A percentile compares a stretch with the other conserved stretches of the same genome.
phyloP scores from a whole-genome alignment of 768 basidiomycete genomes.

The Auriscalpium orientale region DNA sequence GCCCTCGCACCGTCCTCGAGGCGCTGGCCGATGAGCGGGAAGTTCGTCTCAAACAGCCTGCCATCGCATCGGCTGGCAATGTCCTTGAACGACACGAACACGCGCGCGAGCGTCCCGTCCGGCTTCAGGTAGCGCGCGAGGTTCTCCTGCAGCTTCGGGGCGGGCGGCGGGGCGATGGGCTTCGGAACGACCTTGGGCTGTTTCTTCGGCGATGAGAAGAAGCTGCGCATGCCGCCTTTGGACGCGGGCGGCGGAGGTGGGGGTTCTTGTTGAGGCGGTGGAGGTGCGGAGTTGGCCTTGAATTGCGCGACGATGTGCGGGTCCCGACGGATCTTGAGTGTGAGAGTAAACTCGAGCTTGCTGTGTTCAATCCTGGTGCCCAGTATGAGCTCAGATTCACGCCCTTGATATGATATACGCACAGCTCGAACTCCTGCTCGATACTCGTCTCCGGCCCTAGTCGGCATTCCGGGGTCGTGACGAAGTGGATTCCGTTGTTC shows the following conservation, averaged over 20 bases:
- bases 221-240: constrained; percentile 61
- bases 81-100: constrained; percentile 85
- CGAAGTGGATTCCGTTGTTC: constrained; percentile 96
- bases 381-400: neutral
- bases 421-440: constrained; percentile 90
- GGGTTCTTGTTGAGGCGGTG: constrained; percentile 28
- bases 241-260: constrained; percentile 44
- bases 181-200: constrained; percentile 42
- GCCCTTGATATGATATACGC: constrained; percentile 22
- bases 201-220: constrained; percentile 71
- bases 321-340: constrained; percentile 79
- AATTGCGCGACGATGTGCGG: constrained; percentile 78
- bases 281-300: constrained; percentile 50
- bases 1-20: constrained; percentile 48
- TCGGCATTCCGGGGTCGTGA: constrained; percentile 78
- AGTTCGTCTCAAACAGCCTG: constrained; percentile 73
- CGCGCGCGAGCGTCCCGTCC: constrained; percentile 83
- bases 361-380: constrained; percentile 73
- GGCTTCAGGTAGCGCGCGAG: constrained; percentile 77
- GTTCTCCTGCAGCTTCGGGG: constrained; percentile 54
- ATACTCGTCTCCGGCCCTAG: constrained; percentile 54
- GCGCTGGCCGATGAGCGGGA: constrained; percentile 74
- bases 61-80: constrained; percentile 79
- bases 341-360: constrained; percentile 92
- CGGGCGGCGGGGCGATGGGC: constrained; percentile 16